Evolutionary conservation across 2,329 filamentous ascomycete genomes (phyloP).

Genomic region (Aspergillus niger): DNA sequence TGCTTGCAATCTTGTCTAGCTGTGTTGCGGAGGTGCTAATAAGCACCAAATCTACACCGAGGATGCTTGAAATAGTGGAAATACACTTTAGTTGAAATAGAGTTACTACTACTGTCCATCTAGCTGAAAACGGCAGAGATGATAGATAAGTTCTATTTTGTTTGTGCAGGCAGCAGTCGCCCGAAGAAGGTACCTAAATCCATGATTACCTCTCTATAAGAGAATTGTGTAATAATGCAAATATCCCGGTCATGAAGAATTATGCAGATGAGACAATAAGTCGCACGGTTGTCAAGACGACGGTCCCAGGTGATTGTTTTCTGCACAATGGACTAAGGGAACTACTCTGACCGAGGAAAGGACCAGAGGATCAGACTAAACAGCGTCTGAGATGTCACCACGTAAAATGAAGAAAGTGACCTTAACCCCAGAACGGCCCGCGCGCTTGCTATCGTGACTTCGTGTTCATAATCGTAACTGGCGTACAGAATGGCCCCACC

Average conservation of each 20-base stretch:
- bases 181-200: constrained; percentile 15
- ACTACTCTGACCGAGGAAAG: not conserved
- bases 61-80: no score
- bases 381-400: not conserved
- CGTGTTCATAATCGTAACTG: constrained; percentile 20
- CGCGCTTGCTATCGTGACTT: constrained; percentile 39
- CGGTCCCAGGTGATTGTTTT: not conserved
- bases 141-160: constrained; percentile 15
- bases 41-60: no score
- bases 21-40: no score
- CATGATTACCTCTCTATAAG: constrained; percentile 23
- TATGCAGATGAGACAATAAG: constrained; percentile 6
- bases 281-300: constrained; percentile 2
- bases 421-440: constrained; percentile 9
- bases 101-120: not conserved
- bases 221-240: constrained; percentile 21
- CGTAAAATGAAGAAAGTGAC: constrained; percentile 5
- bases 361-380: not conserved
- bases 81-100: no score
- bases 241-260: constrained; percentile 9
- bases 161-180: constrained; percentile 13
- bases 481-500: constrained; percentile 12
- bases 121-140: not conserved
- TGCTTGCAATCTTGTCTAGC: not conserved
- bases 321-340: not conserved